These are phyloP conservation scores for Tranzscheliella williamsii DNA, from an alignment of 1,284 basidiomycete species.

Conservation along the genomic window DNA sequence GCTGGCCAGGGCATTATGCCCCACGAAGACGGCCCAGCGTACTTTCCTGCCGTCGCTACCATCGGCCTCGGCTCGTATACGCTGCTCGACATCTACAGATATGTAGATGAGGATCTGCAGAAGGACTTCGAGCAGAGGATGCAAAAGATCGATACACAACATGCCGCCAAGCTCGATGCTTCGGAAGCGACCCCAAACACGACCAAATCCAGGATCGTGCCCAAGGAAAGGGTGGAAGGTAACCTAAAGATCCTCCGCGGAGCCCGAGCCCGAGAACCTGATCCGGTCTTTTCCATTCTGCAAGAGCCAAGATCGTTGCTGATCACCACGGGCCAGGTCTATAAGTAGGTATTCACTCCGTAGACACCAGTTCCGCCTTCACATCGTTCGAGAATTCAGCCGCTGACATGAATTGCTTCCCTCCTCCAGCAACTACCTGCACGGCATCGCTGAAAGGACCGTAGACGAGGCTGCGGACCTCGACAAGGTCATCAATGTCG, in stretches of 20 bases:
- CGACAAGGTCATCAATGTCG: constrained; percentile 33
- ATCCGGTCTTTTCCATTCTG: constrained; percentile 52
- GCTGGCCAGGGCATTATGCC: constrained; percentile 86
- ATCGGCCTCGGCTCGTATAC: constrained; percentile 82
- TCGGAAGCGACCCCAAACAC: too few species aligned
- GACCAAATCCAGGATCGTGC: constrained; percentile 22
- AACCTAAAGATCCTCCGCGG: constrained; percentile 40
- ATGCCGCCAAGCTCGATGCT: background rate
- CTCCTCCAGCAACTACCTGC: constrained; percentile 37
- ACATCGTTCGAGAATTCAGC: background rate
- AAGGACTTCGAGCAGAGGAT: constrained; percentile 29
- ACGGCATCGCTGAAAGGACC: constrained; percentile 65
- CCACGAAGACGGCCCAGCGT: constrained; percentile 88
- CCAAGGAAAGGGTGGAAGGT: constrained; percentile 29
- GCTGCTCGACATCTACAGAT: constrained; percentile 81
- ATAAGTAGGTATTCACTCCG: constrained; percentile 31
- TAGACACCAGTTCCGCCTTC: too few species aligned
- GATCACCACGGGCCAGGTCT: constrained; percentile 49
- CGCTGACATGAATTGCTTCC: background rate
- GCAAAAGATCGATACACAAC: constrained; percentile 9
- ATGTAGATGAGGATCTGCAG: constrained; percentile 60
- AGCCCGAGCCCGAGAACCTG: constrained; percentile 37
- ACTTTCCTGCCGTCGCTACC: constrained; percentile 84
- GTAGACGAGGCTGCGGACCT: constrained; percentile 37
- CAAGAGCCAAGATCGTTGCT: constrained; percentile 57